Base-by-base conservation (phyloP, 2,329 filamentous ascomycete genomes). In the Stachybotrys chlorohalonatus region DNA sequence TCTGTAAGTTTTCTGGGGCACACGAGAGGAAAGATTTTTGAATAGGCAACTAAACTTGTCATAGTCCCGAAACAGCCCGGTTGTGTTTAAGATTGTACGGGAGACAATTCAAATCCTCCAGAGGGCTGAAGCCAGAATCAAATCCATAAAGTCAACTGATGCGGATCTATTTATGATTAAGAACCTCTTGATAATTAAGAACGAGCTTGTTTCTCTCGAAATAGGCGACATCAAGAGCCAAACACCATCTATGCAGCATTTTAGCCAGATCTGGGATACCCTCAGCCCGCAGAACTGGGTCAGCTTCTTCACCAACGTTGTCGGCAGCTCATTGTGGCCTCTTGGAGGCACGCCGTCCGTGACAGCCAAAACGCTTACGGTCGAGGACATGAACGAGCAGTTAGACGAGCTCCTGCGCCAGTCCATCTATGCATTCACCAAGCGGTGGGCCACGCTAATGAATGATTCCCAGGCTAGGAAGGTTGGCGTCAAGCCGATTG, bases 131-230 rank as follows among this genome's bases (percentile, higher is more conserved):
- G 75, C 79, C 6, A 82, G 82, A 57, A 86, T 95, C 61, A 81
- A 84, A 54, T 80, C 80, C 42, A 83, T 82, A 58, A 79, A 76
- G 59, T 65, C 70, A 54, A 67, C 86, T 7, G 91, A 97, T 66
- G 82, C 88, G 0, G 89, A 96, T 61, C 80, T 99, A 5, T 99
- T 99, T 71, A 85, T 96, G 65, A 86, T 99, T 63, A 94, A 93
- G 63, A 96, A 99, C 67, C 80, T 99, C 2, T 86, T 99, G 52
- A 86, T 96, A 52, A 82, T 99, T 52, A 97, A 97, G 71, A 95
- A 96, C 67, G 90, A 96, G 68, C 88, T 99, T 52, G 85, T 99
- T 31, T 92, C 92, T 9, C 91, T 99, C 58, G 94, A 99, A 72
- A 96, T 99, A 60, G 92, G 82, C 52, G 82, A 85, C 60, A 78